Conservation (phyloP, 768 basidiomycete species). For the Pisolithus sp. region DNA sequence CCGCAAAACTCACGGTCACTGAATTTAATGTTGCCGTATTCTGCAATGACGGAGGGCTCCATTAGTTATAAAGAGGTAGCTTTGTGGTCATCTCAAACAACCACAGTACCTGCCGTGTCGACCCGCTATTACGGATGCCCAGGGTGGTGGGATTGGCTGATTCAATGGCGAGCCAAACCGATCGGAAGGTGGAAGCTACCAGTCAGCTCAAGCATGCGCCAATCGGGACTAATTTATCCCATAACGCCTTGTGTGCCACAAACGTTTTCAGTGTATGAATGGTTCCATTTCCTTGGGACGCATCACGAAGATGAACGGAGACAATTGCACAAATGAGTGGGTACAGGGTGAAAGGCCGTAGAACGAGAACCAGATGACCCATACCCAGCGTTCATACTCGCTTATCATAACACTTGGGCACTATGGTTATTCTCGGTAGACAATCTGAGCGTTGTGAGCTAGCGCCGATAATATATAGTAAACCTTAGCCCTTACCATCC, state of each 20-base stretch:
- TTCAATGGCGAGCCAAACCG: not conserved
- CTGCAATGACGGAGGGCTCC: not conserved
- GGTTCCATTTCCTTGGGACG: not conserved
- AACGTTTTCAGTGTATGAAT: not conserved
- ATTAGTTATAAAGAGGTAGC: not conserved
- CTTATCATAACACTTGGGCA: no score
- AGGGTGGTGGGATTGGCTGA: not conserved
- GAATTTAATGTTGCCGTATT: no score
- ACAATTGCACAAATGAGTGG: not conserved
- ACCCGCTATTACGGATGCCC: not conserved
- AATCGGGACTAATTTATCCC: not conserved
- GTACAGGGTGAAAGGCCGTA: not conserved
- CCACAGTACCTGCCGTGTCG: not conserved
- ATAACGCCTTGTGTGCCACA: not conserved
- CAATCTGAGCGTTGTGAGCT: no score
- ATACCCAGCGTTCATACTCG: not conserved
- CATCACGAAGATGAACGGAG: not conserved
- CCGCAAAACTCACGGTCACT: no score
- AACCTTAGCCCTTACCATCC: no score
- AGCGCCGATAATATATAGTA: no score
- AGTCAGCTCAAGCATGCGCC: not conserved
- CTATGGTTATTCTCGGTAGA: no score
- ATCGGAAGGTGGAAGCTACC: not conserved
- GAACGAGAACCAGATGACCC: not conserved
- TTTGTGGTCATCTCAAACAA: not conserved